Evolutionary conservation across 345 rosid species (phyloP).

Genomic region (Erucastrum elatum): DNA sequence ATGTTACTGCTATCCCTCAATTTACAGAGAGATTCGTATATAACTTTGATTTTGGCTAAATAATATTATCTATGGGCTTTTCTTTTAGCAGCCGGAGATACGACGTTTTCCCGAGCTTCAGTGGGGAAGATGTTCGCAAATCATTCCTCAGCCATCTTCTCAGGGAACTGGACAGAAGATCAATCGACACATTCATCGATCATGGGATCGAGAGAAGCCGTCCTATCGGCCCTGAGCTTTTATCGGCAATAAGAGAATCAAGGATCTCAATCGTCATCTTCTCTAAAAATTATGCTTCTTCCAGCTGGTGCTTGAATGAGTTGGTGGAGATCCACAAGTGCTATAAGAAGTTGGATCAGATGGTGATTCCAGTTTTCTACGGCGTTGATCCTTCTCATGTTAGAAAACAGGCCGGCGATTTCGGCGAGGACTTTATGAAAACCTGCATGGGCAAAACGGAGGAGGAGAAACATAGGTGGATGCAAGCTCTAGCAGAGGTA

Average conservation of each 20-base stretch:
- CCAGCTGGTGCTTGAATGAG: background rate
- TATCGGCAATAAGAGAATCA: background rate
- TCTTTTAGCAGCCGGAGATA: background rate
- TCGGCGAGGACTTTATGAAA: background rate
- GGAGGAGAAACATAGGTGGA: background rate
- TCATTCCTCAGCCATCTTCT: background rate
- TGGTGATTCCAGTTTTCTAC: background rate
- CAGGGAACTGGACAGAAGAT: background rate
- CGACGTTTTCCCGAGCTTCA: background rate
- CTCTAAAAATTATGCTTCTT: background rate
- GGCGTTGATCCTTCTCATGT: background rate
- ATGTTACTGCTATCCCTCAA: no score
- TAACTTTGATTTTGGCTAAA: no score
- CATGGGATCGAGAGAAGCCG: background rate
- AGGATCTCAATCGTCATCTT: background rate
- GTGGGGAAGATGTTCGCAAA: background rate
- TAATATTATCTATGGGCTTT: no score
- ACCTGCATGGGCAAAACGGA: background rate
- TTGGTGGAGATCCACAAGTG: no score
- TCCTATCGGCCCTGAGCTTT: background rate
- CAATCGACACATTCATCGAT: background rate
- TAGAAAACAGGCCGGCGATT: background rate
- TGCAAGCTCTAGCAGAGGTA: background rate
- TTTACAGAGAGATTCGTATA: no score
- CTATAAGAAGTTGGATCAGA: background rate